A percentile compares a stretch with the other conserved stretches of the same genome.
phyloP scores from a whole-genome alignment of 2,329 filamentous ascomycete genomes.

The Chaetomiaceae sp. region DNA sequence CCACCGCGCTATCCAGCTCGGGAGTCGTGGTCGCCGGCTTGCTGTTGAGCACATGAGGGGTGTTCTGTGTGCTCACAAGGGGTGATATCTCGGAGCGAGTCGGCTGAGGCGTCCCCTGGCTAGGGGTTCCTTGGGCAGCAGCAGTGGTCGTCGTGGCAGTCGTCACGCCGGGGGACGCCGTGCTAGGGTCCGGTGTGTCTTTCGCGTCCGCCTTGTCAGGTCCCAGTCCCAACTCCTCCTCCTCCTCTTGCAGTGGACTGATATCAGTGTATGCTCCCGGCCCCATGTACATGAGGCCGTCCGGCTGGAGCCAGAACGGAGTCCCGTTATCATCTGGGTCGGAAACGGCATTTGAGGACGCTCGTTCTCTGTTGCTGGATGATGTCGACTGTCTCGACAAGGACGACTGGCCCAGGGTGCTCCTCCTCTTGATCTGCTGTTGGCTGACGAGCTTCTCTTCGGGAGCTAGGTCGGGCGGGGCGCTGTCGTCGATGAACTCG shows the following conservation, averaged over 20 bases:
- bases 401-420: constrained; percentile 17
- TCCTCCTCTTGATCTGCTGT: constrained; percentile 42
- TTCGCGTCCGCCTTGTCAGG: constrained; percentile 20
- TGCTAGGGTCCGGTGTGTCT: too few relatives aligned
- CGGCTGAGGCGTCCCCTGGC: not conserved
- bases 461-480: constrained; percentile 42
- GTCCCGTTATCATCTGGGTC: constrained; percentile 33
- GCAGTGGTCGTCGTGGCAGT: not conserved
- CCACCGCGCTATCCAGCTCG: constrained; percentile 9
- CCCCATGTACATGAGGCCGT: constrained; percentile 50
- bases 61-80: constrained; percentile 26
- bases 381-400: constrained; percentile 17
- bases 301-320: constrained; percentile 45
- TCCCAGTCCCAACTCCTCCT: constrained; percentile 37
- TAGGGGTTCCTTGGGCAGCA: not conserved
- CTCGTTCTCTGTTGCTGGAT: constrained; percentile 8
- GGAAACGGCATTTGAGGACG: constrained; percentile 20
- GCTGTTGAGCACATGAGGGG: constrained; percentile 25
- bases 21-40: constrained; percentile 21
- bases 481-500: constrained; percentile 40
- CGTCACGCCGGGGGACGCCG: too few relatives aligned
- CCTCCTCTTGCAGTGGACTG: constrained; percentile 44
- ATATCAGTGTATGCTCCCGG: constrained; percentile 43
- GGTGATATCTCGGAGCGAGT: constrained; percentile 25
- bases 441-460: constrained; percentile 51